phyloP scores from a whole-genome alignment of 2,329 filamentous ascomycete species.

The Fusarium floridanum region DNA sequence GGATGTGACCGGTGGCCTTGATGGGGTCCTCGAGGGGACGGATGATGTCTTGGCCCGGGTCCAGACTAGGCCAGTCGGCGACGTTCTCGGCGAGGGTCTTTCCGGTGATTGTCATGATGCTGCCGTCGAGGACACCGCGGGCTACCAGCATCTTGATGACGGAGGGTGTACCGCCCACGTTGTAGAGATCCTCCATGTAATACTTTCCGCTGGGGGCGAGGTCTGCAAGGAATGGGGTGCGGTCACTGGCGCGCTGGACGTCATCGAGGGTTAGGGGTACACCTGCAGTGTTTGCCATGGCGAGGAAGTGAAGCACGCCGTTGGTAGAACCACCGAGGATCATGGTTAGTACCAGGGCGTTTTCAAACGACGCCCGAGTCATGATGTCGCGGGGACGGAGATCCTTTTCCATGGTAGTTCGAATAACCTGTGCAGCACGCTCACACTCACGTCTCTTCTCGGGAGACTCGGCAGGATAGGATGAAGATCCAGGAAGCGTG shows the following conservation, averaged over 20 bases:
- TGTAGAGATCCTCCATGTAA: slow-evolving; percentile 89
- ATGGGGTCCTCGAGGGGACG: slow-evolving; percentile 81
- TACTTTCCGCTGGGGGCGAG: slow-evolving; percentile 87
- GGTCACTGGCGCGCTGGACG: slow-evolving; percentile 83
- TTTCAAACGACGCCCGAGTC: slow-evolving; percentile 85
- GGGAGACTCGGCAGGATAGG: slow-evolving; percentile 83
- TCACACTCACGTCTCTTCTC: slow-evolving; percentile 90
- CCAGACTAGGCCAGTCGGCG: slow-evolving; percentile 79
- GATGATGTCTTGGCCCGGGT: slow-evolving; percentile 86
- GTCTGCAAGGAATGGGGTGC: slow-evolving; percentile 88
- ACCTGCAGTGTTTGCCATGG: slow-evolving; percentile 88
- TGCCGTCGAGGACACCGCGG: slow-evolving; percentile 79
- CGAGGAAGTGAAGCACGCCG: slow-evolving; percentile 87
- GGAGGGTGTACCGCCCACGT: slow-evolving; percentile 85
- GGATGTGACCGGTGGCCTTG: slow-evolving; percentile 88
- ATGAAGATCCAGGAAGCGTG: slow-evolving; percentile 84
- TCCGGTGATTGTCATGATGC: slow-evolving; percentile 85
- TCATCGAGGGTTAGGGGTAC: slow-evolving; percentile 84
- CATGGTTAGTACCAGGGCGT: slow-evolving; percentile 91
- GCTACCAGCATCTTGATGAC: slow-evolving; percentile 89
- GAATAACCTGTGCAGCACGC: slow-evolving; percentile 83
- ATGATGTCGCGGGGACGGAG: slow-evolving; percentile 85
- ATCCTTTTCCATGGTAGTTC: slow-evolving; percentile 82
- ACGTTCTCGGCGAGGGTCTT: slow-evolving; percentile 88
- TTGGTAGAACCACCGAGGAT: slow-evolving; percentile 92